Evolutionary conservation across 441 rosid species (phyloP).

Genomic region (Codiaeum variegatum): DNA sequence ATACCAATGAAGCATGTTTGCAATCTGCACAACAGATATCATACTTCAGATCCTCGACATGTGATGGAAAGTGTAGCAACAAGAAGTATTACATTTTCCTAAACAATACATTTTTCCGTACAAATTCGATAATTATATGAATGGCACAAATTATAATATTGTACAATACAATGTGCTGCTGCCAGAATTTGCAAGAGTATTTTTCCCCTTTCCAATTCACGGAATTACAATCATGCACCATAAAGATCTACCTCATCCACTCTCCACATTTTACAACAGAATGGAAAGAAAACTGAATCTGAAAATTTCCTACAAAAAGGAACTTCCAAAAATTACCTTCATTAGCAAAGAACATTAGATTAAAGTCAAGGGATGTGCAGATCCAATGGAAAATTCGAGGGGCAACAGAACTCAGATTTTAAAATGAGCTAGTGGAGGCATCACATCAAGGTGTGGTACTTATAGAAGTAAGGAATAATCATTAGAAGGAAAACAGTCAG

Average conservation of each 20-base stretch:
- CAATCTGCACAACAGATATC: constrained; percentile 56
- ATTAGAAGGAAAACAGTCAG: not conserved
- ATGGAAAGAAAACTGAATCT: not conserved
- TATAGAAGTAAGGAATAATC: not conserved
- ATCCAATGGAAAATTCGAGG: not conserved
- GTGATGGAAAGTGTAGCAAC: constrained; percentile 1
- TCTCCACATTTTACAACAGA: not conserved
- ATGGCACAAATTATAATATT: not conserved
- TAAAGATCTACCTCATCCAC: not conserved
- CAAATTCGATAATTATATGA: not conserved
- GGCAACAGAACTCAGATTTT: not conserved
- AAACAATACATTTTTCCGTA: not conserved
- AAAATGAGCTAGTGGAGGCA: not conserved
- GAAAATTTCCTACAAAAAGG: too few relatives aligned
- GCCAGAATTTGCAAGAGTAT: not conserved
- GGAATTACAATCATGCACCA: not conserved
- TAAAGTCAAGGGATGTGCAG: not conserved
- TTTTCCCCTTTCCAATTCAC: not conserved
- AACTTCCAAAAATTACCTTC: not conserved
- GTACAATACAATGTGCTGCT: not conserved
- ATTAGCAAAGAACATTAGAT: not conserved
- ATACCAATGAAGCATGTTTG: constrained; percentile 78
- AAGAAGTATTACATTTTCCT: not conserved
- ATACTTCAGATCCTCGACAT: constrained; percentile 18
- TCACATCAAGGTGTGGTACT: not conserved